Percentiles rank a stretch among this genome's conserved stretches.
Evolutionary conservation across 2,329 filamentous ascomycete genomes (phyloP).

Genomic region (Trichoderma guizhouense): DNA sequence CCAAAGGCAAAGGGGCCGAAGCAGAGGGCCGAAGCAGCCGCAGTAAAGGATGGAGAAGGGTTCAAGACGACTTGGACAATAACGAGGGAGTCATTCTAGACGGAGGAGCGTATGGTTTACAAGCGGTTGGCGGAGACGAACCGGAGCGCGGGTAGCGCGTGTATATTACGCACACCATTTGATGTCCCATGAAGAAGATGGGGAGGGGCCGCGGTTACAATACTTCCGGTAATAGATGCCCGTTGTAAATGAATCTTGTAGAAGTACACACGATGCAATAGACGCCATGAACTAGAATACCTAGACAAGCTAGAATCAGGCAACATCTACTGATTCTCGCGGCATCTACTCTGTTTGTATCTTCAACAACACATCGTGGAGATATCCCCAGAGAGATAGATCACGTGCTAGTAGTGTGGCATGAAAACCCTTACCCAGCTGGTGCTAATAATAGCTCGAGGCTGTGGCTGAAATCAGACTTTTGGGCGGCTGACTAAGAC

Average conservation of each 20-base stretch:
- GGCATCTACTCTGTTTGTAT: neutral
- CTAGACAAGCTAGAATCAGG: too few species aligned
- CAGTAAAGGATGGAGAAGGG: conserved; percentile 52
- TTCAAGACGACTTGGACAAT: conserved; percentile 58
- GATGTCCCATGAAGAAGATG: neutral
- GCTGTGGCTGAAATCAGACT: neutral
- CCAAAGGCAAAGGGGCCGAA: conserved; percentile 49
- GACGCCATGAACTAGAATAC: neutral
- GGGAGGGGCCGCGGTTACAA: too few species aligned
- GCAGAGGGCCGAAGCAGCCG: conserved; percentile 41
- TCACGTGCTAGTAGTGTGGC: neutral
- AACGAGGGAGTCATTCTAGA: conserved; percentile 59
- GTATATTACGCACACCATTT: neutral
- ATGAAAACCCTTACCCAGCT: neutral
- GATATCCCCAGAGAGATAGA: neutral
- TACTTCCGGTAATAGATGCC: too few species aligned
- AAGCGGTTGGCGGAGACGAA: conserved; percentile 28
- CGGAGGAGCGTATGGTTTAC: conserved; percentile 47
- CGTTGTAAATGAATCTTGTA: neutral
- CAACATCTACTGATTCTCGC: neutral
- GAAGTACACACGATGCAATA: neutral
- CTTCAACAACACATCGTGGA: neutral
- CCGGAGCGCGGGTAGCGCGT: conserved; percentile 36
- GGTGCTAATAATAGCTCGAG: neutral
- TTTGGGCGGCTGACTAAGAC: conserved; percentile 5